phyloP scores from a whole-genome alignment of 2,329 filamentous ascomycete species.

The Fusarium sp. region DNA sequence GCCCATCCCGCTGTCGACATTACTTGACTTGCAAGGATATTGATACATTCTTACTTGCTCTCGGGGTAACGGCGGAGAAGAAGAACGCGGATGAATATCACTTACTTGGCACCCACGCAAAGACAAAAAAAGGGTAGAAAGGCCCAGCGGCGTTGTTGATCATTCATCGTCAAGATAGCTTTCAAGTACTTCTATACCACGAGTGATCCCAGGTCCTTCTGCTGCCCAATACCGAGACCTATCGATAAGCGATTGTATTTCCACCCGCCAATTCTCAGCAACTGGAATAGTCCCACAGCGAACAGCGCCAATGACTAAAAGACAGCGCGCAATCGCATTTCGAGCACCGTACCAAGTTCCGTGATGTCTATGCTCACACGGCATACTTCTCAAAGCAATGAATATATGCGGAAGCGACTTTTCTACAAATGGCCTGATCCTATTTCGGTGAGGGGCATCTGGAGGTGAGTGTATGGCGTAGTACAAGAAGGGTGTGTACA shows the following conservation, averaged over 20 bases:
- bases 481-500: background rate
- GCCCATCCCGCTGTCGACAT: too few species aligned
- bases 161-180: background rate
- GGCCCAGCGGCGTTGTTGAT: background rate
- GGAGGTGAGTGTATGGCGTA: background rate
- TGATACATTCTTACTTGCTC: too few species aligned
- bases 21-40: too few species aligned
- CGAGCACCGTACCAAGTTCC: background rate
- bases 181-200: background rate
- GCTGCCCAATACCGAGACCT: background rate
- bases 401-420: background rate
- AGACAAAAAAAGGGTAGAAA: too few species aligned
- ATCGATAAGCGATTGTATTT: background rate
- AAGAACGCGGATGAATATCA: too few species aligned
- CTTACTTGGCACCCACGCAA: too few species aligned
- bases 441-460: background rate
- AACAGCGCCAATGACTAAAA: background rate
- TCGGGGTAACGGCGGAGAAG: too few species aligned
- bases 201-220: background rate
- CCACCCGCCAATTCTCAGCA: background rate
- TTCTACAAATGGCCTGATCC: background rate
- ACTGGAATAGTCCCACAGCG: background rate
- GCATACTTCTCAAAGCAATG: background rate
- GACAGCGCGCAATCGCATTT: background rate
- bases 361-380: background rate